These are phyloP conservation scores for Xylariaceae sp. DNA, from an alignment of 2,329 filamentous ascomycete genomes.

Conservation along the genomic window DNA sequence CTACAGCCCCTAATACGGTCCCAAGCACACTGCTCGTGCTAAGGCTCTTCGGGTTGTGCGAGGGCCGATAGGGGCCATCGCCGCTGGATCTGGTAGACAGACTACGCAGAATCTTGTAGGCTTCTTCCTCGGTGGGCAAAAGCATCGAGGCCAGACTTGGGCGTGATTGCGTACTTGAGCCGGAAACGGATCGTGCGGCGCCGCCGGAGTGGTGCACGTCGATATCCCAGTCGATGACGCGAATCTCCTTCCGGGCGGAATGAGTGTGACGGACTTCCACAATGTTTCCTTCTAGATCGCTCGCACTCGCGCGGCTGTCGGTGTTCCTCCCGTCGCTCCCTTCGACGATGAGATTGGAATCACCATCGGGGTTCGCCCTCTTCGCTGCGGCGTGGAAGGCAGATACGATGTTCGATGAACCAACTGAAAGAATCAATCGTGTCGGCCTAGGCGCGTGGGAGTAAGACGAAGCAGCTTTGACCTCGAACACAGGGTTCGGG, in stretches of 20 bases:
- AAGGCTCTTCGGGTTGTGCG: constrained; percentile 17
- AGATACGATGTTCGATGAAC: constrained; percentile 59
- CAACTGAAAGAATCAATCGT: constrained; percentile 62
- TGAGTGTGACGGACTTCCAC: constrained; percentile 68
- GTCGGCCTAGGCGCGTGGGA: constrained; percentile 39
- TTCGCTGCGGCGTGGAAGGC: constrained; percentile 67
- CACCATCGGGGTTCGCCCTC: constrained; percentile 47
- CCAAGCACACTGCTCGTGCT: constrained; percentile 61
- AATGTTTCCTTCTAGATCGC: constrained; percentile 78
- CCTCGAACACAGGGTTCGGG: constrained; percentile 40
- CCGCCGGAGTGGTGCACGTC: constrained; percentile 35
- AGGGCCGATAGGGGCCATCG: constrained; percentile 27
- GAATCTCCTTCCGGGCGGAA: constrained; percentile 37
- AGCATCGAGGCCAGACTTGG: constrained; percentile 21
- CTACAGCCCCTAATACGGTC: constrained; percentile 66
- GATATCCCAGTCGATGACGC: constrained; percentile 47
- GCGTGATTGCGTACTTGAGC: constrained; percentile 20
- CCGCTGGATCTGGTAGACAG: constrained; percentile 33
- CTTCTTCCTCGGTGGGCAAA: constrained; percentile 21
- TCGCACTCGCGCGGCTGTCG: constrained; percentile 51
- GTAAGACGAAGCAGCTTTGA: constrained; percentile 34
- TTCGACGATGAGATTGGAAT: constrained; percentile 25
- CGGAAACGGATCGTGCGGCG: constrained; percentile 21
- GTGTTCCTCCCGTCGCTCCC: constrained; percentile 24
- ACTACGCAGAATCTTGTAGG: constrained; percentile 31